Evolutionary conservation across 2,329 filamentous ascomycete species (phyloP).

Genomic region (Sarocladium kiliense): DNA sequence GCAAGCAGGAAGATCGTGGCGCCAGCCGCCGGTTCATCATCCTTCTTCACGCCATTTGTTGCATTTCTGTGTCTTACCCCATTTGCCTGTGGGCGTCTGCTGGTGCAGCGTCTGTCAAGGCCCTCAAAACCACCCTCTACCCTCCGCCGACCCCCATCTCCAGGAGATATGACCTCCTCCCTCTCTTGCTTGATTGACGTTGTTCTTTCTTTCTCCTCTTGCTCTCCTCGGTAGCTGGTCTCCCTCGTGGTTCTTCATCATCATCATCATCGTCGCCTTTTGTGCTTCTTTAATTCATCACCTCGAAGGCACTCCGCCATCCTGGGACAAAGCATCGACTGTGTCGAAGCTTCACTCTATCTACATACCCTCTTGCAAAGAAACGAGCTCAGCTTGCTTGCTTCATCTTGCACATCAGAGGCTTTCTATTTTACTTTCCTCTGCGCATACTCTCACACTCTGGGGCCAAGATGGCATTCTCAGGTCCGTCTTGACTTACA

Average conservation of each 20-base stretch:
- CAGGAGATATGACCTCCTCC: slow-evolving; percentile 3
- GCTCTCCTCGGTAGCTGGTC: slow-evolving; percentile 8
- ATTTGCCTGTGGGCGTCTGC: slow-evolving; percentile 3
- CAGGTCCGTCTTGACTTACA: slow-evolving; percentile 8
- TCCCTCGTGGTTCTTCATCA: slow-evolving; percentile 8
- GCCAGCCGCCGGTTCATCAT: not conserved
- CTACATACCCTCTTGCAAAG: not conserved
- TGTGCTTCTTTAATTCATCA: not conserved
- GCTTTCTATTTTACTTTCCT: not conserved
- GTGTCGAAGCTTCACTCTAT: slow-evolving; percentile 7
- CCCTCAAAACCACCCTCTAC: slow-evolving; percentile 1
- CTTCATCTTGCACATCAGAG: not conserved
- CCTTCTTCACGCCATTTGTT: slow-evolving; percentile 1
- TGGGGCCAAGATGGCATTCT: slow-evolving; percentile 5
- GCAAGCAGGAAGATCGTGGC: not conserved
- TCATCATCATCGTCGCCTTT: slow-evolving; percentile 2
- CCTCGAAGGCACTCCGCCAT: not conserved
- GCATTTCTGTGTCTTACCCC: not conserved
- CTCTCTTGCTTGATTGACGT: not conserved
- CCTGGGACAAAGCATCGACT: slow-evolving; percentile 4
- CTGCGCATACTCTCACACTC: not conserved
- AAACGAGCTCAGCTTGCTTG: not conserved
- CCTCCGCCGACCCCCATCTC: not conserved
- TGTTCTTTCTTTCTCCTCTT: slow-evolving; percentile 1
- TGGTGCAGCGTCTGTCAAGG: not conserved